phyloP scores from a whole-genome alignment of 768 basidiomycete species.

The Vararia minispora region DNA sequence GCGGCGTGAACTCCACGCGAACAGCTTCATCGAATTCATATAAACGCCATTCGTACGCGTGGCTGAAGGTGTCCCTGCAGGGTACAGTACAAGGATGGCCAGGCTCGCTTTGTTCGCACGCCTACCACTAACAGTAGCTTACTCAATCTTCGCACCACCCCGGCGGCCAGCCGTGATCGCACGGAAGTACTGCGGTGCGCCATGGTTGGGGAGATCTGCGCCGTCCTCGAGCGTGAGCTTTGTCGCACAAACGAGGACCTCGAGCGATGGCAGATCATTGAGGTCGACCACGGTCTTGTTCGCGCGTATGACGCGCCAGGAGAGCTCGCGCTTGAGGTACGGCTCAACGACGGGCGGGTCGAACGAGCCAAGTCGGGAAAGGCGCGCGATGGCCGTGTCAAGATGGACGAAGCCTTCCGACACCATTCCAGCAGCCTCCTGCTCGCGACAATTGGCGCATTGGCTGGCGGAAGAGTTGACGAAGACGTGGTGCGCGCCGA shows the following conservation, averaged over 20 bases:
- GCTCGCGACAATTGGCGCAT: slow-evolving; percentile 30
- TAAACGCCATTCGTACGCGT: too few species aligned
- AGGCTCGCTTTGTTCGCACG: too few species aligned
- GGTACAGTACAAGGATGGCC: too few species aligned
- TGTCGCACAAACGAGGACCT: slow-evolving; percentile 7
- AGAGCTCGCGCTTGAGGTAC: slow-evolving; percentile 28
- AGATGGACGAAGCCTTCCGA: slow-evolving; percentile 36
- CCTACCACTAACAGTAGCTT: too few species aligned
- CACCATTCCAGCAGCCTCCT: slow-evolving; percentile 17
- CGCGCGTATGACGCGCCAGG: slow-evolving; percentile 25
- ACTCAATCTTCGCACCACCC: slow-evolving; percentile 2
- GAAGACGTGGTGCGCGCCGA: slow-evolving; percentile 35
- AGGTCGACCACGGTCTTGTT: background rate
- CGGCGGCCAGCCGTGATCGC: slow-evolving; percentile 7
- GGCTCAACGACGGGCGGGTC: slow-evolving; percentile 28
- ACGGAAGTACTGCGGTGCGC: slow-evolving; percentile 3
- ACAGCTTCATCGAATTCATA: too few species aligned
- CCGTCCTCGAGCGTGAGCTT: background rate
- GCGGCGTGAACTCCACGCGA: too few species aligned
- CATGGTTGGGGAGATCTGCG: slow-evolving; percentile 7
- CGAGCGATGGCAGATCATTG: slow-evolving; percentile 6
- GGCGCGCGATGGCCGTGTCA: slow-evolving; percentile 21
- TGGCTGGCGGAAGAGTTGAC: slow-evolving; percentile 23
- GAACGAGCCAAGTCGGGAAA: slow-evolving; percentile 20
- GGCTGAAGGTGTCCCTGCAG: too few species aligned